These are phyloP conservation scores for Massariosphaeria phaeospora DNA, from an alignment of 495 filamentous ascomycete species.

Conservation along the genomic window DNA sequence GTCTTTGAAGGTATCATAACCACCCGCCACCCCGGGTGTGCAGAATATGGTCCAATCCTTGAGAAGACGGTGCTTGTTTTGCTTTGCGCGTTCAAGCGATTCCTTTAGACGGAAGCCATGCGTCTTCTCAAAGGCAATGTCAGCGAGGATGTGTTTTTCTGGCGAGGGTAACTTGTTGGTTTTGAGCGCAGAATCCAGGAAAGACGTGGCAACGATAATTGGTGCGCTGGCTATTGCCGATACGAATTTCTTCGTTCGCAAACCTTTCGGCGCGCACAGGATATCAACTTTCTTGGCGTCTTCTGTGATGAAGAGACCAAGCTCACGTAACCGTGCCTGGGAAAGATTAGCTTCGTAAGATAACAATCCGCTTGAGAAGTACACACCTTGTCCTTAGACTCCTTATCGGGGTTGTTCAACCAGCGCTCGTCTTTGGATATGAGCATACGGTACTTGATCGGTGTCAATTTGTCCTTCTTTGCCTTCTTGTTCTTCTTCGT, in stretches of 20 bases:
- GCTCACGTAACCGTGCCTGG: constrained; percentile 72
- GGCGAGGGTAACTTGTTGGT: constrained; percentile 56
- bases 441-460: constrained; percentile 64
- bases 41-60: constrained; percentile 71
- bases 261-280: constrained; percentile 77
- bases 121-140: constrained; percentile 63
- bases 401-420: constrained; percentile 60
- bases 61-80: constrained; percentile 71
- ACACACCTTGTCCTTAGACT: constrained; percentile 57
- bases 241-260: constrained; percentile 91
- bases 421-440: constrained; percentile 77
- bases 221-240: constrained; percentile 74
- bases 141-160: constrained; percentile 60
- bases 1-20: constrained; percentile 71
- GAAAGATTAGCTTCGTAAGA: neutral
- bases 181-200: constrained; percentile 67
- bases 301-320: constrained; percentile 75
- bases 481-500: constrained; percentile 60
- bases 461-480: constrained; percentile 38
- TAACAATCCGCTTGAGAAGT: constrained; percentile 28
- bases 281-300: constrained; percentile 73
- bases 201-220: constrained; percentile 67
- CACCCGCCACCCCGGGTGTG: constrained; percentile 68
- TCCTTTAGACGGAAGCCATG: constrained; percentile 63
- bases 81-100: constrained; percentile 61